Conservation (phyloP, 2,329 filamentous ascomycete species). For the Fusarium sp. region DNA sequence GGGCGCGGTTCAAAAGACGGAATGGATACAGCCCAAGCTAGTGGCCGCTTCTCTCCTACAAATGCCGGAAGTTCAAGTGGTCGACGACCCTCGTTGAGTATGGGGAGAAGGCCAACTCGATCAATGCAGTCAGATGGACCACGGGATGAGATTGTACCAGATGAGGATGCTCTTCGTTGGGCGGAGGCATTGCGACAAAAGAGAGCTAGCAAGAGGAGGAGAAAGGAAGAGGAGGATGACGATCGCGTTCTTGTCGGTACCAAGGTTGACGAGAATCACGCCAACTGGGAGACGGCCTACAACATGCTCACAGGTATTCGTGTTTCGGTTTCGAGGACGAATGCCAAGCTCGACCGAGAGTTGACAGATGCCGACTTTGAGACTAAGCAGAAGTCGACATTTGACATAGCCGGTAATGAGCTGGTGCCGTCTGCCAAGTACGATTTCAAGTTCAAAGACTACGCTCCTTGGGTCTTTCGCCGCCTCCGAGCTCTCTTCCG, state of each 20-base stretch:
- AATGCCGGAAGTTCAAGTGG: constrained; percentile 61
- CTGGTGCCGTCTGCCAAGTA: constrained; percentile 98
- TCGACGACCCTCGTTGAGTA: constrained; percentile 82
- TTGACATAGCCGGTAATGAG: constrained; percentile 98
- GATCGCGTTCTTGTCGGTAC: constrained; percentile 95
- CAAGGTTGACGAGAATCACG: constrained; percentile 96
- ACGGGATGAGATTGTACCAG: constrained; percentile 82
- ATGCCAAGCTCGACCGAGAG: constrained; percentile 93
- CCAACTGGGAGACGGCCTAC: constrained; percentile 97
- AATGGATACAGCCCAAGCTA: constrained; percentile 71
- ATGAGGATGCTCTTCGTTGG: constrained; percentile 92
- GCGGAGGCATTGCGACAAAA: constrained; percentile 93
- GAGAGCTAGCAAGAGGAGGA: constrained; percentile 84
- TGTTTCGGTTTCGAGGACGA: constrained; percentile 94
- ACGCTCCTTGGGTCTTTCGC: constrained; percentile 99
- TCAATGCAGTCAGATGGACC: constrained; percentile 87
- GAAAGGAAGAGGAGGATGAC: constrained; percentile 88
- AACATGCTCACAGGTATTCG: constrained; percentile 99
- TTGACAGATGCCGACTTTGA: constrained; percentile 92
- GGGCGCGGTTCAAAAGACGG: constrained; percentile 78
- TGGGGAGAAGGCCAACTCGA: constrained; percentile 82
- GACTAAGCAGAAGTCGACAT: constrained; percentile 96
- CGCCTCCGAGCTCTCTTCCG: constrained; percentile 87
- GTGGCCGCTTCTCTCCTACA: constrained; percentile 82
- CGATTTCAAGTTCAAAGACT: constrained; percentile 99